A percentile compares a stretch with the other conserved stretches of the same genome.
These are phyloP conservation scores for Phytophthora aleatoria DNA, from an alignment of 352 stramenopile species.

Conservation along the genomic window DNA sequence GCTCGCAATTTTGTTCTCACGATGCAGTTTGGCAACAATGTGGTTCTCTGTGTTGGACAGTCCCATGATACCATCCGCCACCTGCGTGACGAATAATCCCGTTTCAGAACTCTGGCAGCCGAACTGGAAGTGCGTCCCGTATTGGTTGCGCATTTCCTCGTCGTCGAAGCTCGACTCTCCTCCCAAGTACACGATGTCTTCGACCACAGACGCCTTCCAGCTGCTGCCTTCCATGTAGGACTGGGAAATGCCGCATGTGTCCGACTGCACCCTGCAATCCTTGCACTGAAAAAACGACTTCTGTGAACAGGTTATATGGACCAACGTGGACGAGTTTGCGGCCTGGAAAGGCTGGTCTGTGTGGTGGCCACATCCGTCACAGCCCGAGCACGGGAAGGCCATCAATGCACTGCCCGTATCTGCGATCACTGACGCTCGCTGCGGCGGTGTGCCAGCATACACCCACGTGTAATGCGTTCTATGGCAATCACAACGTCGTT, in stretches of 20 bases:
- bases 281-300: slow-evolving; percentile 64
- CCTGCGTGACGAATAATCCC: slow-evolving; percentile 81
- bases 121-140: slow-evolving; percentile 81
- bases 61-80: slow-evolving; percentile 87
- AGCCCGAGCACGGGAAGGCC: slow-evolving; percentile 83
- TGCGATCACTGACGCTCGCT: slow-evolving; percentile 82
- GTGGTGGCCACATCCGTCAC: slow-evolving; percentile 70
- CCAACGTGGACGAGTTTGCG: slow-evolving; percentile 68
- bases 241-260: slow-evolving; percentile 75
- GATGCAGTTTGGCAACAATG: slow-evolving; percentile 75
- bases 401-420: slow-evolving; percentile 83
- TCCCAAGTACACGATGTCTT: slow-evolving; percentile 83
- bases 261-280: slow-evolving; percentile 40
- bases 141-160: slow-evolving; percentile 55
- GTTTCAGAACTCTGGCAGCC: slow-evolving; percentile 81
- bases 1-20: slow-evolving; percentile 79
- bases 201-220: slow-evolving; percentile 80
- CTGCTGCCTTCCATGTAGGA: slow-evolving; percentile 88
- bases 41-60: slow-evolving; percentile 76
- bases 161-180: slow-evolving; percentile 58
- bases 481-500: slow-evolving; percentile 5
- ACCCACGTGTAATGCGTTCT: slow-evolving; percentile 89
- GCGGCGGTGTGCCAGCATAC: slow-evolving; percentile 78
- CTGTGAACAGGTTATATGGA: slow-evolving; percentile 65
- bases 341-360: slow-evolving; percentile 73